These are phyloP conservation scores for Monosporascus sp. DNA, from an alignment of 2,329 filamentous ascomycete genomes.

Conservation along the genomic window DNA sequence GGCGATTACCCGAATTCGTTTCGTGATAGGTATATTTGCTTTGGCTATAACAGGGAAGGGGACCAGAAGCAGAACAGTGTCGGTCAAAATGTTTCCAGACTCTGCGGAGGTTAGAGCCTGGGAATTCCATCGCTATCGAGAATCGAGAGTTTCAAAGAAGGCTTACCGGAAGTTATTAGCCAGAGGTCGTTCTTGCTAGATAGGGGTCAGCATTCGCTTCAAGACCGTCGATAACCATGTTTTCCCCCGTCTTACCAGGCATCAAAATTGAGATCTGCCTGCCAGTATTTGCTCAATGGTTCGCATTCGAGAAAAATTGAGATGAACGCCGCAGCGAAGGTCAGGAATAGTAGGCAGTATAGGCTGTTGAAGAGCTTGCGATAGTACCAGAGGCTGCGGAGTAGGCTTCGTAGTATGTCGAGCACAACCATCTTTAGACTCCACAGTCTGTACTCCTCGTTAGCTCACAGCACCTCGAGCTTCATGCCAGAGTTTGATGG, in stretches of 20 bases:
- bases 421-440: slow-evolving; percentile 11
- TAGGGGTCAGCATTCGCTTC: neutral
- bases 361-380: neutral
- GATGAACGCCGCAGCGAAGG: slow-evolving; percentile 7
- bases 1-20: slow-evolving; percentile 1
- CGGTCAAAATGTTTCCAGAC: slow-evolving; percentile 9
- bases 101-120: slow-evolving; percentile 2
- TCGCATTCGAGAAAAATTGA: slow-evolving; percentile 13
- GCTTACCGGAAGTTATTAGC: slow-evolving; percentile 12
- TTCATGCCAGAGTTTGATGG: neutral
- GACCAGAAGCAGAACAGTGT: slow-evolving; percentile 5
- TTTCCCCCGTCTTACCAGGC: neutral
- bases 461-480: neutral
- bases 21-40: neutral
- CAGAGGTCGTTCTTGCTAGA: slow-evolving; percentile 5
- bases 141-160: neutral
- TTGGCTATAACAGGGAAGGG: slow-evolving; percentile 7
- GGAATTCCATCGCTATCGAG: neutral
- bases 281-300: slow-evolving; percentile 7
- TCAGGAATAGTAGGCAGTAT: slow-evolving; percentile 2
- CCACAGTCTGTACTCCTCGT: slow-evolving; percentile 7
- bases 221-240: neutral
- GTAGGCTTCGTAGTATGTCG: slow-evolving; percentile 1
- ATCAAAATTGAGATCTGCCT: neutral
- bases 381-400: neutral